phyloP scores from a whole-genome alignment of 1,139 yeast genomes.

The Diutina rugosa region DNA sequence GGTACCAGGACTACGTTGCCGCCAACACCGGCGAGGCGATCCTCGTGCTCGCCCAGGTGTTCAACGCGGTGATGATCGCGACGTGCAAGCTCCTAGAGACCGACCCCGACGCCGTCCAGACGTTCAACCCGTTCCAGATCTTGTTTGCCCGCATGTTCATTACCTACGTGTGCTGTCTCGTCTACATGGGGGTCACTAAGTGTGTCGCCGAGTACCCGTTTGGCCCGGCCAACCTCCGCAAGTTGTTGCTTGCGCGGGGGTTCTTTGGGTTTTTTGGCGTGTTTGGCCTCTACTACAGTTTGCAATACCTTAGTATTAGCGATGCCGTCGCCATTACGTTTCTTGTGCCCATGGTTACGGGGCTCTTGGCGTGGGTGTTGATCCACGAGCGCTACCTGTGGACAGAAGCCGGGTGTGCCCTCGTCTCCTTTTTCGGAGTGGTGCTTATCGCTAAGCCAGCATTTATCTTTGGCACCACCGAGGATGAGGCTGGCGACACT shows the following conservation, averaged over 20 bases:
- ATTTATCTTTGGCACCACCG: constrained; percentile 45
- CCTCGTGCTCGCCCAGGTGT: constrained; percentile 46
- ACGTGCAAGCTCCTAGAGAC: constrained; percentile 62
- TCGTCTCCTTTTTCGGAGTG: constrained; percentile 64
- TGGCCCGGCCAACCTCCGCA: constrained; percentile 53
- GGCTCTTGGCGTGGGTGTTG: constrained; percentile 56
- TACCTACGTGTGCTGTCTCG: constrained; percentile 46
- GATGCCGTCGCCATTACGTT: constrained; percentile 72
- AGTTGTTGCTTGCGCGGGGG: constrained; percentile 51
- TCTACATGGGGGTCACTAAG: constrained; percentile 37
- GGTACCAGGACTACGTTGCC: not conserved
- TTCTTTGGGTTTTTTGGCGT: constrained; percentile 69
- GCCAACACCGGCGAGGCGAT: constrained; percentile 12
- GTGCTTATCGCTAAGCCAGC: constrained; percentile 71
- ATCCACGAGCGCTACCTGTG: constrained; percentile 57
- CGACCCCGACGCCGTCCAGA: constrained; percentile 38
- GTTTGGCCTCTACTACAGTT: constrained; percentile 60
- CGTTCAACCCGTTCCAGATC: constrained; percentile 68
- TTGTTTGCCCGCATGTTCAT: constrained; percentile 64
- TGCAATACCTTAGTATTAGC: constrained; percentile 63
- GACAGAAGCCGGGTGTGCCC: constrained; percentile 57
- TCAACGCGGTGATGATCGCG: constrained; percentile 66
- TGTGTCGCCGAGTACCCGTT: constrained; percentile 51
- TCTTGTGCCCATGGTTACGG: constrained; percentile 66
- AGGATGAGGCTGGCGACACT: constrained; percentile 13